phyloP scores from a whole-genome alignment of 306 rosid species.

The Neltuma alba region DNA sequence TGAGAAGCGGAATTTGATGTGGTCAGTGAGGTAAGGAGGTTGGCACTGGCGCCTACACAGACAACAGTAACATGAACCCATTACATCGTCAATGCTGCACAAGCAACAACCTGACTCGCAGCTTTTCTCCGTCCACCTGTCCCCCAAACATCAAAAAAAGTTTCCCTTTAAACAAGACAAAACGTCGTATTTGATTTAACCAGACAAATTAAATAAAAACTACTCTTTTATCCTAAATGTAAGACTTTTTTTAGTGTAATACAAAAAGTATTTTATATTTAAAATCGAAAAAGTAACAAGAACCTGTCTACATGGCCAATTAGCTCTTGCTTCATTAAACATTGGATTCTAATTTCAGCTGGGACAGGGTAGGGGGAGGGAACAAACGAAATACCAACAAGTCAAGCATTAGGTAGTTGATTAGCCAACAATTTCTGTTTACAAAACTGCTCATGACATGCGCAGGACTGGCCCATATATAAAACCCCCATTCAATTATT shows the following conservation, averaged over 20 bases:
- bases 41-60: not conserved
- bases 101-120: not conserved
- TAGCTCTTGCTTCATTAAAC: not conserved
- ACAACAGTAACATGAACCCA: not conserved
- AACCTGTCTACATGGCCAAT: not conserved
- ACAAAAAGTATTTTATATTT: too few relatives aligned
- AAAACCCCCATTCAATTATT: too few relatives aligned
- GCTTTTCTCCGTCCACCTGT: not conserved
- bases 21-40: too few relatives aligned
- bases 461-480: not conserved
- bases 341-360: not conserved
- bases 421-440: not conserved
- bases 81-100: not conserved
- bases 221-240: too few relatives aligned
- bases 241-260: too few relatives aligned
- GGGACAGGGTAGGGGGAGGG: not conserved
- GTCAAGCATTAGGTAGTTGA: conserved; percentile 36
- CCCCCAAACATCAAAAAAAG: not conserved
- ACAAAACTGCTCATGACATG: conserved; percentile 9
- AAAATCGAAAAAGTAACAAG: too few relatives aligned
- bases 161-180: not conserved
- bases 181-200: not conserved
- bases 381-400: not conserved
- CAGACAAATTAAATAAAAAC: not conserved
- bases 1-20: too few relatives aligned